A percentile compares a stretch with the other conserved stretches of the same genome.
Conservation (phyloP, 495 filamentous ascomycete species). For the Podospora anserina region DNA sequence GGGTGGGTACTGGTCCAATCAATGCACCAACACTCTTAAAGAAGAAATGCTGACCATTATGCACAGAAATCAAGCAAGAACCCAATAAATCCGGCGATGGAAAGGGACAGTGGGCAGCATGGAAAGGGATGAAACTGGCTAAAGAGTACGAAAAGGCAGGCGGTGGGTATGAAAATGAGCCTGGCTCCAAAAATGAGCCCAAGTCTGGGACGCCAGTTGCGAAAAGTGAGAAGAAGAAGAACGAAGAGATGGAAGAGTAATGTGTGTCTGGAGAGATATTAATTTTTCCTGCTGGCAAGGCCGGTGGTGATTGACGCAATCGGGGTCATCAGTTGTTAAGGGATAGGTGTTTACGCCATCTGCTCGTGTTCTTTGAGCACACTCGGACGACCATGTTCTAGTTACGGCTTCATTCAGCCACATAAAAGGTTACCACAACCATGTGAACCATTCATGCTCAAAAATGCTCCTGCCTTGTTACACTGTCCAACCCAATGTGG, state of each 20-base stretch:
- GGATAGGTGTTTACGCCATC: too few relatives aligned
- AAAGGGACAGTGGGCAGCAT: slow-evolving; percentile 55
- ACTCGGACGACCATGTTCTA: too few relatives aligned
- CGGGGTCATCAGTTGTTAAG: too few relatives aligned
- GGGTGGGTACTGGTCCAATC: slow-evolving; percentile 23
- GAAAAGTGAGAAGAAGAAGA: slow-evolving; percentile 31
- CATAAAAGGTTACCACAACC: too few relatives aligned
- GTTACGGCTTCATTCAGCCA: too few relatives aligned
- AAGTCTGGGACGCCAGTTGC: slow-evolving; percentile 45
- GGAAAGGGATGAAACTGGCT: slow-evolving; percentile 55
- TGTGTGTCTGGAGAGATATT: neutral
- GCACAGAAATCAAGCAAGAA: slow-evolving; percentile 46
- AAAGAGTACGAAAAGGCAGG: slow-evolving; percentile 55
- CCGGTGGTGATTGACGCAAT: too few relatives aligned
- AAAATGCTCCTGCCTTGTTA: too few relatives aligned
- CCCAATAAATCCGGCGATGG: slow-evolving; percentile 54
- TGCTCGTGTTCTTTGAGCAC: too few relatives aligned
- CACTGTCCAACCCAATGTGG: too few relatives aligned
- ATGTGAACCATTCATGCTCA: too few relatives aligned
- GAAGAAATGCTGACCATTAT: slow-evolving; percentile 19
- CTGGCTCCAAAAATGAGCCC: slow-evolving; percentile 52
- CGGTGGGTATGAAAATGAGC: slow-evolving; percentile 51
- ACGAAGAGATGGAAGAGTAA: slow-evolving; percentile 26
- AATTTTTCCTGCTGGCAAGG: too few relatives aligned
- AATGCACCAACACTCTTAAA: neutral